phyloP scores from a whole-genome alignment of 2,329 filamentous ascomycete genomes.

The Emergomyces africanus region DNA sequence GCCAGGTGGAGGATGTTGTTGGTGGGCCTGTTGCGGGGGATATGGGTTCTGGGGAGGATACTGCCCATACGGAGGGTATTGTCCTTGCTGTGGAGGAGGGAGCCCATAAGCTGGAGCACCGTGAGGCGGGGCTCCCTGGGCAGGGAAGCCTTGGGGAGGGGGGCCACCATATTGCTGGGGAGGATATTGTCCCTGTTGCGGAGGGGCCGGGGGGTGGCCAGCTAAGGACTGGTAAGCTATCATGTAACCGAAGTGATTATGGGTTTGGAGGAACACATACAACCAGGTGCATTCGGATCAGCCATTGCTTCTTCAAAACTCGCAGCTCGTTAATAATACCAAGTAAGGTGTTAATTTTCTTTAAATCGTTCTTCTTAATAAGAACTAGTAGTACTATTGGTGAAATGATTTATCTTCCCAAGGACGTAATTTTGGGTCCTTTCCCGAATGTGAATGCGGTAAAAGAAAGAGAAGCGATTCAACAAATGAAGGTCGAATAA shows the following conservation, averaged over 20 bases:
- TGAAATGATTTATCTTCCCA: neutral
- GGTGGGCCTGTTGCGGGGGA: slow-evolving; percentile 7
- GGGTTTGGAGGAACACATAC: neutral
- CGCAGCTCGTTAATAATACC: neutral
- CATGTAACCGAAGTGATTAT: neutral
- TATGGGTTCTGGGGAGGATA: slow-evolving; percentile 3
- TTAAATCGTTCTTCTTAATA: neutral
- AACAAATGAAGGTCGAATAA: neutral
- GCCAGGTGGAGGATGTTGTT: slow-evolving; percentile 8
- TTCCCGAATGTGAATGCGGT: neutral
- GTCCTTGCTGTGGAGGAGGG: neutral
- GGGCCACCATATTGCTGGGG: neutral
- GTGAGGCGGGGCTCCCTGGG: neutral
- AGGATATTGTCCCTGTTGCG: neutral
- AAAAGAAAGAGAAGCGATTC: neutral
- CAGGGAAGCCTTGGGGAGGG: neutral
- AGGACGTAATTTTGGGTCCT: too few species aligned
- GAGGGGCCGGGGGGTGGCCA: neutral
- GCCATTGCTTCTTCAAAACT: neutral
- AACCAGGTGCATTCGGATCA: neutral
- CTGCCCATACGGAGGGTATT: neutral
- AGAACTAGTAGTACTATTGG: too few species aligned
- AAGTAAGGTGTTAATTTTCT: neutral
- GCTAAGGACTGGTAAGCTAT: neutral
- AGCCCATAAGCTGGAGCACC: neutral